Evolutionary conservation across 1,139 yeast species (phyloP), one percentile per base, ranked within the genome.

Genomic region (Candida dubliniensis): DNA sequence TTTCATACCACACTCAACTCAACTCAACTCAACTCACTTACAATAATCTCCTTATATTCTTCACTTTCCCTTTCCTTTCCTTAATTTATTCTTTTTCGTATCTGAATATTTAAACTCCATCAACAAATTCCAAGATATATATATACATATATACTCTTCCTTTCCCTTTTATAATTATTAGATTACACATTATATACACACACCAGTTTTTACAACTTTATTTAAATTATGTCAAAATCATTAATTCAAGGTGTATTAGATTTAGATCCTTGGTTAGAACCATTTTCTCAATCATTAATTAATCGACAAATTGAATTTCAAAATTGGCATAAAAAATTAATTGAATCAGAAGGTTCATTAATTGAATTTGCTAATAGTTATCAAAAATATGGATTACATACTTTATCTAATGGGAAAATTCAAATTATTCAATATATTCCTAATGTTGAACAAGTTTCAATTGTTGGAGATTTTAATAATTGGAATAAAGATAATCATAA

Each of bases 351-450:
- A 51, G 72, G 75, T 2, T 78, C 82, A 2, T 61, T 82, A 36
- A 58, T 61, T 33, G 53, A 71, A 35, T 82, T 82, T 62, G 75
- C 87, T 25, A 61, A 71, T 42, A 79, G 87, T 5, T 93, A 89
- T 64, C 71, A 82, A 56, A 60, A 64, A 13, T 87, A 84, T 64
- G 99, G 99, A 1, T 69, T 93, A 50, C 91, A 88, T 55, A 82
- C 85, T 13, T 38, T 38, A 26, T 15, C 41, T 26, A 15, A 31
- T 32, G 68, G 77, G 51, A 61, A 66, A 35, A 49, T 53, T 10
- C 72, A 77, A 36, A 84, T 87, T 56, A 73, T 78, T 29, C 96
- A 91, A 64, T 91, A 96, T 81, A 90, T 95, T 2, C 99, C 98
- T 7, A 84, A 88, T 58, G 98, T 96, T 2, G 59, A 59, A 7